These are phyloP conservation scores for Psidium guajava DNA, from an alignment of 345 rosid species.

Conservation along the genomic window DNA sequence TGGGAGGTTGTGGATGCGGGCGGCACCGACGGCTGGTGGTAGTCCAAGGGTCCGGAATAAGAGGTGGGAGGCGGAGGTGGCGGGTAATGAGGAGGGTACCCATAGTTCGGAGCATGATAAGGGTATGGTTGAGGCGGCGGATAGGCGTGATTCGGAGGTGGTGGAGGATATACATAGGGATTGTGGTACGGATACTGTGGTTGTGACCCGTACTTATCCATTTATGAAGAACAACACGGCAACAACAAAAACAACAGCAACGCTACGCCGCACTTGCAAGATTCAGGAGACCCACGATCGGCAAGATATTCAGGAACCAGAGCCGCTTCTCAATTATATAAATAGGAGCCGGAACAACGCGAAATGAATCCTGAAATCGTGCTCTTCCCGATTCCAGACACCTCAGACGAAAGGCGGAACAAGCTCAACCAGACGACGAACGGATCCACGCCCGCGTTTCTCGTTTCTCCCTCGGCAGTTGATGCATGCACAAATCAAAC, in stretches of 20 bases:
- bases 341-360: neutral
- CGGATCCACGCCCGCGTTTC: neutral
- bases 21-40: constrained; percentile 4
- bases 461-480: neutral
- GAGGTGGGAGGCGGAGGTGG: constrained; percentile 2
- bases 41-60: neutral
- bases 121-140: neutral
- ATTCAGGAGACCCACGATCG: neutral
- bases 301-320: neutral
- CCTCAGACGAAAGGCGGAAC: neutral
- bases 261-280: neutral
- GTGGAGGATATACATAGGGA: constrained; percentile 7
- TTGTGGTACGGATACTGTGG: constrained; percentile 20
- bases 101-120: constrained; percentile 12
- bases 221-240: neutral
- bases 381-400: neutral
- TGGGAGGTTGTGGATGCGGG: constrained; percentile 10
- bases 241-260: neutral
- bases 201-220: constrained; percentile 41
- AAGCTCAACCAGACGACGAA: neutral
- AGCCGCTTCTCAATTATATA: neutral
- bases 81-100: constrained; percentile 29
- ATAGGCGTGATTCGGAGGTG: constrained; percentile 13
- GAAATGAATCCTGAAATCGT: neutral
- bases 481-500: neutral